These are phyloP conservation scores for Fonsecaea monophora DNA, from an alignment of 2,329 filamentous ascomycete species.

Conservation along the genomic window DNA sequence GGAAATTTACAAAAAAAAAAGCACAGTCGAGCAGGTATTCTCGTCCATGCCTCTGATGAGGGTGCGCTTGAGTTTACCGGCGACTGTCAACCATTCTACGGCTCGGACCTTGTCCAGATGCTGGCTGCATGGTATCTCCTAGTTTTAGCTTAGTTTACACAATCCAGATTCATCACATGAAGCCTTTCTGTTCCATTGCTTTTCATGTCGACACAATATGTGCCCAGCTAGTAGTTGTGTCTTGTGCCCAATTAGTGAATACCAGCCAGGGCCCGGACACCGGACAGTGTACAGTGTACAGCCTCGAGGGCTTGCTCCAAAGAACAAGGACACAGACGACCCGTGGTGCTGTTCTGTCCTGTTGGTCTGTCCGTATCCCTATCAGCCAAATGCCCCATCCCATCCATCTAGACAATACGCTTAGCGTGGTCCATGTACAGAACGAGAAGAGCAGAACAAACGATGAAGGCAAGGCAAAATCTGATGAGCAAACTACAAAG, in stretches of 20 bases:
- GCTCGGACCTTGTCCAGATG: conserved; percentile 22
- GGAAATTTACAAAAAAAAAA: conserved; percentile 36
- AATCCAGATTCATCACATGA: conserved; percentile 27
- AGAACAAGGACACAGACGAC: too few relatives aligned
- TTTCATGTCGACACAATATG: not conserved
- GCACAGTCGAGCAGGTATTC: conserved; percentile 25
- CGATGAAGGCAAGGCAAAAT: too few relatives aligned
- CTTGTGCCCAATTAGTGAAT: not conserved
- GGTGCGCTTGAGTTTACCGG: conserved; percentile 34
- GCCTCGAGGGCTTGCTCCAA: too few relatives aligned
- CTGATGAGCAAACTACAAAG: too few relatives aligned
- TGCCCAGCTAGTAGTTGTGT: not conserved
- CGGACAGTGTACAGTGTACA: too few relatives aligned
- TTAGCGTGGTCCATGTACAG: too few relatives aligned
- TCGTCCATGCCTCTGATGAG: conserved; percentile 32
- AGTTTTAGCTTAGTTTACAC: conserved; percentile 24
- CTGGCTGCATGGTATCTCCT: conserved; percentile 33
- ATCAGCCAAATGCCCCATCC: too few relatives aligned
- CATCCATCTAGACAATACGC: too few relatives aligned
- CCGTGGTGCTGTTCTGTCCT: too few relatives aligned
- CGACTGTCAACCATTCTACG: conserved; percentile 37
- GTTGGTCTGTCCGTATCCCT: too few relatives aligned
- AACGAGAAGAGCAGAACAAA: too few relatives aligned
- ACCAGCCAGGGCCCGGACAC: too few relatives aligned
- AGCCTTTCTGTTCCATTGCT: conserved; percentile 14